Conservation (phyloP, 148 eudicot species). For the Polygonum aviculare region DNA sequence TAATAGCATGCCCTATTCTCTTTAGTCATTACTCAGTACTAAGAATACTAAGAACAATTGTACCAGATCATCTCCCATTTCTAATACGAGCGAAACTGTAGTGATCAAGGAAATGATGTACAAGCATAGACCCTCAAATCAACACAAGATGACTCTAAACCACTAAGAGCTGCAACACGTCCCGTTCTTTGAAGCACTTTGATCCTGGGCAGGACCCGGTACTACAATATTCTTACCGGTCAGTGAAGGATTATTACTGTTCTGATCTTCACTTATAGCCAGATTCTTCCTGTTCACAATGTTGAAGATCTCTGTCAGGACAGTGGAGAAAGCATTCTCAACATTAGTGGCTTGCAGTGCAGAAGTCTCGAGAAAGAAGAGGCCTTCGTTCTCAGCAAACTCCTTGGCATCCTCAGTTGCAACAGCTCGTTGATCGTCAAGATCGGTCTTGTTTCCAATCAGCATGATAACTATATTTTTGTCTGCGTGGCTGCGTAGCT, state of each 20-base stretch:
- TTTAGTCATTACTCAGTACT: not conserved
- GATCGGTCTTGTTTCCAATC: slow-evolving; percentile 66
- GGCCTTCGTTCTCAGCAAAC: slow-evolving; percentile 72
- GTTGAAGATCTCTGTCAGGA: slow-evolving; percentile 61
- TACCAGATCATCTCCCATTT: not conserved
- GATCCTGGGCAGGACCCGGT: slow-evolving; percentile 56
- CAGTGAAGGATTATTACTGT: slow-evolving; percentile 38
- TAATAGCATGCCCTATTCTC: not conserved
- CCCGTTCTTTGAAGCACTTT: slow-evolving; percentile 40
- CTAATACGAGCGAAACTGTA: not conserved
- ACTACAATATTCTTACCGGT: slow-evolving; percentile 55
- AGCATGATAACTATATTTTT: slow-evolving; percentile 80
- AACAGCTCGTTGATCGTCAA: slow-evolving; percentile 63
- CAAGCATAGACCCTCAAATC: too few relatives aligned
- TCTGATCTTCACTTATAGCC: slow-evolving; percentile 38
- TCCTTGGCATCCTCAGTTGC: slow-evolving; percentile 73
- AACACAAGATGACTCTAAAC: not conserved
- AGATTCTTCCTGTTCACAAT: slow-evolving; percentile 61
- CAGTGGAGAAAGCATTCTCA: slow-evolving; percentile 54
- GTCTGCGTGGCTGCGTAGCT: slow-evolving; percentile 74
- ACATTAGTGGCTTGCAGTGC: slow-evolving; percentile 62
- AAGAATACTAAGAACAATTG: too few relatives aligned
- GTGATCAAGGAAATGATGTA: too few relatives aligned
- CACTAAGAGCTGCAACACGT: slow-evolving; percentile 47
- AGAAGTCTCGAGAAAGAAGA: slow-evolving; percentile 71